Evolutionary conservation across 2,329 filamentous ascomycete genomes (phyloP), one percentile per base, ranked within the genome.

Genomic region (Dactylellina sp.): DNA sequence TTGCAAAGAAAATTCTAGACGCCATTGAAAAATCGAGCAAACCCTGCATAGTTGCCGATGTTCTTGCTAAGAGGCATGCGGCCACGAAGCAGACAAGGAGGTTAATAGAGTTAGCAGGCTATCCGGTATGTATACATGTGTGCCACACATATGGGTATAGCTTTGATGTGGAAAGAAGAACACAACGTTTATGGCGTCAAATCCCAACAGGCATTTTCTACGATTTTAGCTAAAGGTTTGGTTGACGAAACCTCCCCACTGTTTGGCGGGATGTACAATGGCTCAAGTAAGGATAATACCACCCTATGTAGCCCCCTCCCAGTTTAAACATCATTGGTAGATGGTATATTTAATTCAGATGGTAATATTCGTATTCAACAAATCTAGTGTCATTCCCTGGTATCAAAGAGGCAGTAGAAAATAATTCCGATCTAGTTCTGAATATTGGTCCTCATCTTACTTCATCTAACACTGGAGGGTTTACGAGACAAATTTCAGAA

Each of bases 41-140:
- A 40, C 85, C 85, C 0, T 75, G 85, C 49, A 84, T 88, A 55
- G 75, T 86, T 1, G 83, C 86, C 0, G 86, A 87, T 72, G 85
- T 75, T 22, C 57, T 75, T 11, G 64, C 71, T 4, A 75, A 75
- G 46, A 37, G 71, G 24, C 71, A 75, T 50, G 64, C 56, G 1
- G 63, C 44, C 35, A 75, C 63, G 1, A 56, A 64, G n/a, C 49
- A 68, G 24, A 70, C 63, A 1, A 55, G 71, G 11, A 52, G 57
- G 22, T 28, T 75, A 32, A 70, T 75, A 3, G 55, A 75, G 16
- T 37, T 70, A 0, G 53, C 64, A 22, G 71, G 71, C 2, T 75
- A 75, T 46, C 71, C 53, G 50, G 71, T 75, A 60, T 42, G 24
- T 35, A 22, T 20, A 14, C 1, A 9, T 44, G 22, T 25, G n/a